Conservation (phyloP, 371 early-diverging fungal genomes). For the Haplosporangium sp. region DNA sequence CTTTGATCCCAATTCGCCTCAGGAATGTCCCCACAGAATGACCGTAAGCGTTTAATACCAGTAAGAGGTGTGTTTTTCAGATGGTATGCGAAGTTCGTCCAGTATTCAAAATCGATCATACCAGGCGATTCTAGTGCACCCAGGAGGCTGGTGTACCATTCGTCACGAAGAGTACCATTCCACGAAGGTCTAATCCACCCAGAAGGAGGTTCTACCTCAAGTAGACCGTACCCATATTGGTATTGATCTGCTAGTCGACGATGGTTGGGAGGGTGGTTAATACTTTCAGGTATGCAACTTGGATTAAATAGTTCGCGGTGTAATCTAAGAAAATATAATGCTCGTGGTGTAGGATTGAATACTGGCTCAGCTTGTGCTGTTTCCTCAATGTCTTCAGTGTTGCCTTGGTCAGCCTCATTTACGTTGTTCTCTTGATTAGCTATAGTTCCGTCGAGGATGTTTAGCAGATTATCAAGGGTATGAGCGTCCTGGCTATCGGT, state of each 20-base stretch:
- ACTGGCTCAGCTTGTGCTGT: constrained; percentile 8
- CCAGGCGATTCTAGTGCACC: constrained; percentile 16
- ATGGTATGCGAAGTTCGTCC: constrained; percentile 14
- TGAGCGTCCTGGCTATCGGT: too few relatives aligned
- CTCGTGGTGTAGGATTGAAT: constrained; percentile 15
- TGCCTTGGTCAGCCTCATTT: neutral
- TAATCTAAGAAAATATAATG: constrained; percentile 9
- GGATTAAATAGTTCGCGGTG: constrained; percentile 21
- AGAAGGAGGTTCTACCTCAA: constrained; percentile 11
- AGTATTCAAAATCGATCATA: constrained; percentile 15
- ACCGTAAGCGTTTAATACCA: constrained; percentile 15
- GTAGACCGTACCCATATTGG: constrained; percentile 9
- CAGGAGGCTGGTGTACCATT: constrained; percentile 18
- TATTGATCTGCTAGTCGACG: neutral
- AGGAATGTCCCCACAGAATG: constrained; percentile 9
- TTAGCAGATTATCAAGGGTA: too few relatives aligned
- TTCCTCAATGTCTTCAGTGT: neutral
- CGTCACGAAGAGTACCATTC: neutral
- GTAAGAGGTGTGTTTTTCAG: constrained; percentile 9
- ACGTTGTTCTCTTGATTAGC: too few relatives aligned
- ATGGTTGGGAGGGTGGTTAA: neutral
- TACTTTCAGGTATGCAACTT: constrained; percentile 6
- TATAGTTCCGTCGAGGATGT: too few relatives aligned
- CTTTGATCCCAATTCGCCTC: constrained; percentile 18
- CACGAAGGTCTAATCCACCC: constrained; percentile 20